Evolutionary conservation across 2,329 filamentous ascomycete genomes (phyloP), one percentile per base, ranked within the genome.

Genomic region (Lecanoromycetidae sp.): DNA sequence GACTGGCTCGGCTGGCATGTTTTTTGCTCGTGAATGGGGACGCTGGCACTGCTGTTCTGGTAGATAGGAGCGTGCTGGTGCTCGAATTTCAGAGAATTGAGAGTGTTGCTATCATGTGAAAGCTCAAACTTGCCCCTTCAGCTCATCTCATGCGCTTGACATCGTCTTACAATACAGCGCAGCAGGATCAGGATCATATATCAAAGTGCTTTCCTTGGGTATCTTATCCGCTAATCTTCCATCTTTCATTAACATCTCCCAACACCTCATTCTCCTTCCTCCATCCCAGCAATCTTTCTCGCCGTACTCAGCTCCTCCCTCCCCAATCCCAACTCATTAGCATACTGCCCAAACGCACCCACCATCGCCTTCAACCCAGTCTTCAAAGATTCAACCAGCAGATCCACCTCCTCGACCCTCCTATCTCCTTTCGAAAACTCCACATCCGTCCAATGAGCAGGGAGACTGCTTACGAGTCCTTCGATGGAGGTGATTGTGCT

Each of bases 371-470:
- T 67, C 37, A 95, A 67, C 0, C 79, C 79, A 3, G 67, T 68
- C 59, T 76, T 82, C 55, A 95, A 60, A 13, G 77, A 75, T 13
- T 71, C 66, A 36, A 86, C 55, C 9, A 94, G 71, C 33, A 76
- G 70, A 17, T 88, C 78, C n/a, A 93, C 79, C 56, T 90, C 84
- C 0, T 65, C 63, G 1, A 75, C 64, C 4, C 62, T 63, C 23
- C 70, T 70, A 35, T 76, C 68, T 46, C 68, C 71, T 20, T 63
- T 61, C 1, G 62, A 60, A 48, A 76, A 75, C 15, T 75, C 70
- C 2, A 83, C 67, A 61, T 94, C 87, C 1, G 84, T 88, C 86
- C 86, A 93, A 63, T 91, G 85, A 3, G 77, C 63, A 1, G 76
- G 71, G 35, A 82, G 66, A 2, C 57, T 65, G 6, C 63, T 62